Conservation (phyloP, 306 rosid genomes). For the Quercus wislizeni region DNA sequence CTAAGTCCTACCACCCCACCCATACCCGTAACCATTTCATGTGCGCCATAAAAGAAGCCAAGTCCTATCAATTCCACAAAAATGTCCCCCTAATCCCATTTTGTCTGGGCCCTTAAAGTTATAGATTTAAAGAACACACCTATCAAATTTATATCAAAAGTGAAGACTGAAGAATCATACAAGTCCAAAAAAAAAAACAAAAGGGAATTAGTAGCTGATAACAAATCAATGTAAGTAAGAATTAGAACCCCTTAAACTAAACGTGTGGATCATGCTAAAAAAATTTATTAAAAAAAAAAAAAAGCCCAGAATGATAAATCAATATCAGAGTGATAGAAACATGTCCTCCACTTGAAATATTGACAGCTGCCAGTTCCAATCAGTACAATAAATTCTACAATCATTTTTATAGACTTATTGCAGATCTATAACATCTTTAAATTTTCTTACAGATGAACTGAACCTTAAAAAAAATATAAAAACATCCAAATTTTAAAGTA, state of each 20-base stretch:
- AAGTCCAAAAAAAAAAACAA: no score
- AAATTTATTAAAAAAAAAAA: no score
- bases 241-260: no score
- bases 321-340: not conserved
- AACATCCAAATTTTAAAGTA: no score
- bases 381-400: not conserved
- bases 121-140: not conserved
- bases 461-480: not conserved
- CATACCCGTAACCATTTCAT: not conserved
- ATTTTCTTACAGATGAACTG: not conserved
- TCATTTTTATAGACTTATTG: not conserved
- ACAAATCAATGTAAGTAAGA: not conserved
- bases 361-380: not conserved
- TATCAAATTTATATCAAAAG: not conserved
- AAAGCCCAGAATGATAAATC: not conserved
- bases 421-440: not conserved
- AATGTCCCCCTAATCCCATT: not conserved
- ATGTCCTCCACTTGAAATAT: not conserved
- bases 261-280: not conserved
- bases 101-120: not conserved
- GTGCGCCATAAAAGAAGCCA: not conserved
- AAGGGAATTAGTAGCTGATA: not conserved
- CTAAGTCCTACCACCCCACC: slow-evolving; percentile 19
- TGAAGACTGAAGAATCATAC: not conserved
- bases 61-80: not conserved